phyloP scores from a whole-genome alignment of 108 stramenopile genomes.

The Epithemia pelagica region DNA sequence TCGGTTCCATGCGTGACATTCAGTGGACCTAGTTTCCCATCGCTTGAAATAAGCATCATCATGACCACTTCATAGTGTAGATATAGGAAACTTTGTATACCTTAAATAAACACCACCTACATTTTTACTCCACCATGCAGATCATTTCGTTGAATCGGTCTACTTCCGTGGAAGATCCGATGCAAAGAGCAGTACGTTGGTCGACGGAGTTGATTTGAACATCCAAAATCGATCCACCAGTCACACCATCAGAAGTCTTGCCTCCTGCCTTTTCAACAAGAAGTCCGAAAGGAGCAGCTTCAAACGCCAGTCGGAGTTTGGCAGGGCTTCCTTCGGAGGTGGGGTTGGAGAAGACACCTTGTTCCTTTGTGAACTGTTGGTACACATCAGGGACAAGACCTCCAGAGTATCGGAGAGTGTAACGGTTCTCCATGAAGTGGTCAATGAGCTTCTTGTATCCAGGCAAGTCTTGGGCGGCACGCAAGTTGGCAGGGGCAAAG shows the following conservation, averaged over 20 bases:
- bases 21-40: too few species aligned
- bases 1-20: too few species aligned
- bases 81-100: too few species aligned
- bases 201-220: conserved; percentile 68
- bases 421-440: conserved; percentile 85
- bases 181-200: conserved; percentile 68
- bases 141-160: conserved; percentile 52
- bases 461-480: conserved; percentile 83
- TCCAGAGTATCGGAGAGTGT: conserved; percentile 86
- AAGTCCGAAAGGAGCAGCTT: conserved; percentile 86
- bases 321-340: conserved; percentile 82
- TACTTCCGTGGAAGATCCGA: conserved; percentile 72
- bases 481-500: conserved; percentile 90
- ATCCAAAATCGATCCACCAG: conserved; percentile 79
- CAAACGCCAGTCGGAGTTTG: conserved; percentile 90
- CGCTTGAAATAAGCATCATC: too few species aligned
- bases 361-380: conserved; percentile 79
- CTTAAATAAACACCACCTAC: too few species aligned
- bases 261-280: conserved; percentile 88
- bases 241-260: conserved; percentile 63
- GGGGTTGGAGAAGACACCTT: conserved; percentile 86
- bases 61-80: too few species aligned
- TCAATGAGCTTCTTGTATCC: conserved; percentile 78
- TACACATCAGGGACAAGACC: conserved; percentile 87
- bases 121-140: conserved; percentile 2